A percentile compares a stretch with the other conserved stretches of the same genome.
phyloP scores from a whole-genome alignment of 2,329 filamentous ascomycete species.

The Dothiorella sarmentorum region DNA sequence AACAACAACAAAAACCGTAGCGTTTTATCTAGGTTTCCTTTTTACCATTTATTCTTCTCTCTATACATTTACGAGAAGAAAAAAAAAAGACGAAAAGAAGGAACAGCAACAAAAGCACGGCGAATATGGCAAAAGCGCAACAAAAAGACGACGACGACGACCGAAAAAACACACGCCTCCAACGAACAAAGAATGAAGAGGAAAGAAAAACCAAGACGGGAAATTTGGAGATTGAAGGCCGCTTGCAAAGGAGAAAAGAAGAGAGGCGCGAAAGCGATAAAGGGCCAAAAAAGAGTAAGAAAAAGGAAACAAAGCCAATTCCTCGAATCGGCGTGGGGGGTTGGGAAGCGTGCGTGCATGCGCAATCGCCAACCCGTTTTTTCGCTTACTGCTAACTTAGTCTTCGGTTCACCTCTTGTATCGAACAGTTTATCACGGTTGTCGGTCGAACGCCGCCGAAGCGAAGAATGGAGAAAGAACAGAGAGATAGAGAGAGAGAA shows the following conservation, averaged over 20 bases:
- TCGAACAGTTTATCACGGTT: too few species aligned
- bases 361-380: neutral
- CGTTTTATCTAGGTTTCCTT: neutral
- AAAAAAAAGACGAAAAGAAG: neutral
- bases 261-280: too few species aligned
- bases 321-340: neutral
- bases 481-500: neutral
- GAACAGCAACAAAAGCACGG: neutral
- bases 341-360: neutral
- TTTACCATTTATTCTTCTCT: neutral
- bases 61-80: slow-evolving; percentile 5
- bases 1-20: neutral
- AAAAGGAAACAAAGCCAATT: neutral
- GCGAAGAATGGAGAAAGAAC: neutral
- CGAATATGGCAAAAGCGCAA: too few species aligned
- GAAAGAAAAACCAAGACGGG: neutral
- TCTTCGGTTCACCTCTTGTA: too few species aligned
- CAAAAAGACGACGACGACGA: too few species aligned
- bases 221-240: neutral
- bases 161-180: too few species aligned
- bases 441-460: too few species aligned
- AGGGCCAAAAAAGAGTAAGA: neutral
- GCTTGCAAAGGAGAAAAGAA: neutral
- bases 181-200: neutral
- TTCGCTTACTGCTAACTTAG: neutral